These are phyloP conservation scores for Chaetomiaceae sp. DNA, from an alignment of 2,329 filamentous ascomycete genomes.

Conservation along the genomic window DNA sequence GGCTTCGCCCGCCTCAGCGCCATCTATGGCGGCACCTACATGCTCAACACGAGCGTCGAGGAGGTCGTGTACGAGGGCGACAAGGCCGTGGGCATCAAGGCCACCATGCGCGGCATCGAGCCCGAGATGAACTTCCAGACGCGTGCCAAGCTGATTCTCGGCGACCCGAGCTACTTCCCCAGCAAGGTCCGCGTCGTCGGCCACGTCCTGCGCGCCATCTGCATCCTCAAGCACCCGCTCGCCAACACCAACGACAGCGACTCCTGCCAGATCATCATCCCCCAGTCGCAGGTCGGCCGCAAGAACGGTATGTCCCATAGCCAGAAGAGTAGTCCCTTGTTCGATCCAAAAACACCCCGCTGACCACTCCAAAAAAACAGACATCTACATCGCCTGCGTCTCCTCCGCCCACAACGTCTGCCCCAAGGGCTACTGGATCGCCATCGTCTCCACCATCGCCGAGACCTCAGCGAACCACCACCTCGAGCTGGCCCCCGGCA, in stretches of 20 bases:
- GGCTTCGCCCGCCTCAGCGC: conserved; percentile 95
- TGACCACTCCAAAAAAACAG: too few relatives aligned
- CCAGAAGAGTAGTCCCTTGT: too few relatives aligned
- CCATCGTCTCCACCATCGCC: conserved; percentile 95
- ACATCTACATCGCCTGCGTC: conserved; percentile 95
- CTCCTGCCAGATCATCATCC: conserved; percentile 92
- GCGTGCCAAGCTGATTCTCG: conserved; percentile 92
- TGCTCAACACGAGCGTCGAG: conserved; percentile 93
- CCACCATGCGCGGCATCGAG: conserved; percentile 86
- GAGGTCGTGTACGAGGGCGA: conserved; percentile 79
- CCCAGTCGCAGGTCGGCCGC: conserved; percentile 92
- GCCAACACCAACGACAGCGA: conserved; percentile 84
- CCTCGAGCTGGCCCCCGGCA: conserved; percentile 84
- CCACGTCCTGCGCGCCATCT: conserved; percentile 93
- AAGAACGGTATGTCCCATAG: conserved; percentile 94
- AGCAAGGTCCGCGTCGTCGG: conserved; percentile 81
- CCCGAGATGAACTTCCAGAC: conserved; percentile 90
- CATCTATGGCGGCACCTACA: conserved; percentile 98
- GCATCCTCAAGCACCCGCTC: conserved; percentile 92
- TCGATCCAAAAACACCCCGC: too few relatives aligned
- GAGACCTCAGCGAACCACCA: conserved; percentile 92
- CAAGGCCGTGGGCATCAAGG: conserved; percentile 94
- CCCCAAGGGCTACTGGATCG: conserved; percentile 98
- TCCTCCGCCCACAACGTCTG: conserved; percentile 96
- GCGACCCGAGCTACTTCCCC: conserved; percentile 95